A percentile compares a stretch with the other conserved stretches of the same genome.
These are phyloP conservation scores for Kluyveromyces dobzhanskii DNA, from an alignment of 805 yeast genomes.

Conservation along the genomic window DNA sequence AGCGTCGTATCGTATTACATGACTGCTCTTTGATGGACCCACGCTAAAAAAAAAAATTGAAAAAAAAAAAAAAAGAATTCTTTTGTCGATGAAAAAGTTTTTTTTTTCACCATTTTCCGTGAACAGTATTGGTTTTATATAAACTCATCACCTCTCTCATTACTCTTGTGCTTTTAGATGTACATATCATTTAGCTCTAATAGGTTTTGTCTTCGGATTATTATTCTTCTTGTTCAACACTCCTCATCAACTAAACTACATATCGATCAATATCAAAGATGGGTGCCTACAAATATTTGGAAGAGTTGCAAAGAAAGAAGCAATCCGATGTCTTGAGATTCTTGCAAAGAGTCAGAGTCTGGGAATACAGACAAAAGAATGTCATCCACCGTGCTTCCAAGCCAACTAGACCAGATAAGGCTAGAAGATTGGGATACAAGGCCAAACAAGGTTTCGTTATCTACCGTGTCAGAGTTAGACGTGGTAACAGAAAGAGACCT, in stretches of 20 bases:
- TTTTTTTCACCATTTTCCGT: too few species aligned
- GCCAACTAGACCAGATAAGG: conserved; percentile 99
- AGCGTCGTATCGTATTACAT: too few species aligned
- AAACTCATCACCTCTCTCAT: too few species aligned
- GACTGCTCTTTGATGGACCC: too few species aligned
- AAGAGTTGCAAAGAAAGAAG: conserved; percentile 99
- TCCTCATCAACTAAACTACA: conserved; percentile 4
- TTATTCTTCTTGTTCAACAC: neutral
- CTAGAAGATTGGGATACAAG: conserved; percentile 99
- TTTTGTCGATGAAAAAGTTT: too few species aligned
- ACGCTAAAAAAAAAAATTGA: too few species aligned
- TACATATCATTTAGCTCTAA: too few species aligned
- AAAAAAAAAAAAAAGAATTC: too few species aligned
- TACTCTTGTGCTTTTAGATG: too few species aligned
- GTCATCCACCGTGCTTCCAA: conserved; percentile 98
- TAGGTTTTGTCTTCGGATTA: too few species aligned
- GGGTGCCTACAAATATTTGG: conserved; percentile 99
- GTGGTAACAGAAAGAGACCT: conserved; percentile 99
- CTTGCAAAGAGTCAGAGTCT: conserved; percentile 98
- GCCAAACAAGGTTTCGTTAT: conserved; percentile 99
- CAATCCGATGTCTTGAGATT: conserved; percentile 99
- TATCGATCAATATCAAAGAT: conserved; percentile 35
- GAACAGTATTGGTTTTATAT: too few species aligned
- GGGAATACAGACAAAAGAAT: conserved; percentile 99
- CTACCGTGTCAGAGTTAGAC: conserved; percentile 98